Evolutionary conservation across 2,329 filamentous ascomycete species (phyloP).

Genomic region (Ceratocystis eucalypticola): DNA sequence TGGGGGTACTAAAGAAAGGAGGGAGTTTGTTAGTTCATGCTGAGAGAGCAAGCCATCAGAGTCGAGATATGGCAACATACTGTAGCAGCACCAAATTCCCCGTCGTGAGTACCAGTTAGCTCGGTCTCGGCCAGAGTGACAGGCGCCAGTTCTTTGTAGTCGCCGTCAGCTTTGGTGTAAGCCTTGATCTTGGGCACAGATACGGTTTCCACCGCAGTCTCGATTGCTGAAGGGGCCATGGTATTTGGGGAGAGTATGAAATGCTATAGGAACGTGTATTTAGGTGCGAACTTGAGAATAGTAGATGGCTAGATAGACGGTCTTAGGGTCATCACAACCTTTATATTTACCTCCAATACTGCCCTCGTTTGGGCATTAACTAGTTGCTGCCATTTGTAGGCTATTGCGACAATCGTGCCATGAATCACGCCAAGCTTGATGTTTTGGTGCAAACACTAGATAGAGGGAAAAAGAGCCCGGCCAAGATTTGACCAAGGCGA

Average conservation of each 20-base stretch:
- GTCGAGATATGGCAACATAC: slow-evolving; percentile 4
- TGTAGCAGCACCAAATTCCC: slow-evolving; percentile 12
- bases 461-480: neutral
- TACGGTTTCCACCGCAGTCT: slow-evolving; percentile 5
- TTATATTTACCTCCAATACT: neutral
- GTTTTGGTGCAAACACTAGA: neutral
- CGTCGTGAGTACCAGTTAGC: slow-evolving; percentile 16
- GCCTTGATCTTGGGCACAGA: neutral
- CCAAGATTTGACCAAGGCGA: neutral
- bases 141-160: slow-evolving; percentile 18
- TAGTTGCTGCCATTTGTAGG: neutral
- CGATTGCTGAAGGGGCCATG: slow-evolving; percentile 18
- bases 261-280: neutral
- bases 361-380: neutral
- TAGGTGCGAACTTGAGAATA: neutral
- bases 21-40: neutral
- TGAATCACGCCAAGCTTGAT: neutral
- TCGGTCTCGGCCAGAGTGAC: slow-evolving; percentile 15
- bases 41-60: neutral
- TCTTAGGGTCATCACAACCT: neutral
- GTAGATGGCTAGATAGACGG: neutral
- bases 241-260: neutral
- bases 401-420: neutral
- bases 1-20: slow-evolving; percentile 43
- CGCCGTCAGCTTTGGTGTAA: slow-evolving; percentile 17